These are phyloP conservation scores for Ophiostoma montium DNA, from an alignment of 2,329 filamentous ascomycete species.

Conservation along the genomic window DNA sequence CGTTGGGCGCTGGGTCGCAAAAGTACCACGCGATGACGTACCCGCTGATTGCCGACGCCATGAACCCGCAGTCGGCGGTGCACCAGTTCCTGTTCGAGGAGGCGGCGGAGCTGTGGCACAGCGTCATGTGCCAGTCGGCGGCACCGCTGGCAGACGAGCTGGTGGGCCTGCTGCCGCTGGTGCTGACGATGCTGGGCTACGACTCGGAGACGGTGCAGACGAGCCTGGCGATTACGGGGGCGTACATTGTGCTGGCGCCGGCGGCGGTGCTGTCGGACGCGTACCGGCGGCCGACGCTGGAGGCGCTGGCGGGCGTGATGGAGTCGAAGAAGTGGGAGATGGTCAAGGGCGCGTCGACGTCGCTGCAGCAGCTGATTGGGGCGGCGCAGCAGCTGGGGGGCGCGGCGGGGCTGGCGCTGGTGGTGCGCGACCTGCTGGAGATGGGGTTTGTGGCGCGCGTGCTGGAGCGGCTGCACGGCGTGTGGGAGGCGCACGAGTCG, in stretches of 20 bases:
- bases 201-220: constrained; percentile 48
- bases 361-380: constrained; percentile 52
- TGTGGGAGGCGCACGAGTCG: constrained; percentile 63
- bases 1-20: constrained; percentile 65
- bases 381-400: constrained; percentile 49
- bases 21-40: constrained; percentile 69
- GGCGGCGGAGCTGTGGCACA: constrained; percentile 75
- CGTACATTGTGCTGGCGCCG: constrained; percentile 57
- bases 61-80: constrained; percentile 60
- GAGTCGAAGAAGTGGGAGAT: constrained; percentile 42
- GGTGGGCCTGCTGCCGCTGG: constrained; percentile 45
- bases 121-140: constrained; percentile 53
- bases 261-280: constrained; percentile 40
- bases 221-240: constrained; percentile 51
- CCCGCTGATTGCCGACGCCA: constrained; percentile 67
- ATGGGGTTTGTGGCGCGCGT: constrained; percentile 49
- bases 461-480: constrained; percentile 50
- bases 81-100: constrained; percentile 82
- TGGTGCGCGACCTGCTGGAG: constrained; percentile 51
- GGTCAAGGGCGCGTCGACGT: constrained; percentile 41
- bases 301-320: constrained; percentile 34
- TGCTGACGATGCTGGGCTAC: constrained; percentile 52
- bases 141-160: constrained; percentile 47
- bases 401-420: constrained; percentile 42
- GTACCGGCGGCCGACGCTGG: constrained; percentile 35